These are phyloP conservation scores for Quercus aquifolioides DNA, from an alignment of 306 rosid species.

Conservation along the genomic window DNA sequence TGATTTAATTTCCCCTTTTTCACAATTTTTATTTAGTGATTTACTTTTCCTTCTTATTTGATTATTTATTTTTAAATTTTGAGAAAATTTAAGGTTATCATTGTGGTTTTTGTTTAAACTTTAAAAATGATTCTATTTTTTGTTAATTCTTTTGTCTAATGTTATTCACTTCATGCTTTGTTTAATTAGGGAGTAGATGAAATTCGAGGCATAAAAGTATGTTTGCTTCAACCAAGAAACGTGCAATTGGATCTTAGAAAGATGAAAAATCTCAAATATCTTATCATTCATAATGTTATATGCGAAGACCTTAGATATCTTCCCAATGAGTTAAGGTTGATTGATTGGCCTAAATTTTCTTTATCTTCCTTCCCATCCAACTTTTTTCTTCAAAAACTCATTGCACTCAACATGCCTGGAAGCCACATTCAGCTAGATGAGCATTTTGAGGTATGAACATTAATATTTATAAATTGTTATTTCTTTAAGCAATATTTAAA, in stretches of 20 bases:
- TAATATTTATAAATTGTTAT: background rate
- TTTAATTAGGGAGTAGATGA: conserved; percentile 10
- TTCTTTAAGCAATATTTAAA: too few relatives aligned
- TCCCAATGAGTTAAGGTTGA: conserved; percentile 32
- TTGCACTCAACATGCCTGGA: conserved; percentile 23
- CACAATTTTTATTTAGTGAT: too few relatives aligned
- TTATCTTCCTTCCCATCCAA: conserved; percentile 18
- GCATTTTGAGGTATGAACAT: conserved; percentile 13
- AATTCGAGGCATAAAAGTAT: conserved; percentile 29
- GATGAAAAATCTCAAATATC: conserved; percentile 30
- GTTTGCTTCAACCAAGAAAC: conserved; percentile 5
- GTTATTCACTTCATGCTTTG: too few relatives aligned
- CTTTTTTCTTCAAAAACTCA: conserved; percentile 28
- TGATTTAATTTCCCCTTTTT: background rate
- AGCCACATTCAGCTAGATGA: conserved; percentile 22
- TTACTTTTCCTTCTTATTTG: too few relatives aligned
- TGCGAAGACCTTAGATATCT: conserved; percentile 23
- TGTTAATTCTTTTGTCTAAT: too few relatives aligned
- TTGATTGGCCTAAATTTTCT: conserved; percentile 37
- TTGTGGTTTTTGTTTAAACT: too few relatives aligned
- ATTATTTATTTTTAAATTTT: too few relatives aligned
- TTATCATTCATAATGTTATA: conserved; percentile 18
- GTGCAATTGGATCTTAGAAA: conserved; percentile 4
- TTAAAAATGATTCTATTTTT: too few relatives aligned
- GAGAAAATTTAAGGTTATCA: too few relatives aligned